Evolutionary conservation across 805 yeast species (phyloP), one percentile per base, ranked within the genome.

Genomic region (Candida awuae): DNA sequence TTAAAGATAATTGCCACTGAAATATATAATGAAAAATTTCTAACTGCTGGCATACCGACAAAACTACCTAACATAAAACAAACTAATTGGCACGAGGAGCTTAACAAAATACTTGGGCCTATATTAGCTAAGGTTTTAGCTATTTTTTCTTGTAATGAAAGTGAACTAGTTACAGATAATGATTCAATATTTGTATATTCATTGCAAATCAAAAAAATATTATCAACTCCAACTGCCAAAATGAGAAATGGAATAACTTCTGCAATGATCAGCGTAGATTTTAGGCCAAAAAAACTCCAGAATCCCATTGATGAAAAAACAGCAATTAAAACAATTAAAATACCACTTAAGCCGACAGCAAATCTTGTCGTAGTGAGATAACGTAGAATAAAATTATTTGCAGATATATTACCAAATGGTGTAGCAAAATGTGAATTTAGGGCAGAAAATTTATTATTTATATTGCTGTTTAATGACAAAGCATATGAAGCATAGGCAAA

Each of bases 21-120:
- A 6, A 95, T 84, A 54, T 85, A 92, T 12, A 83, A 60, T 0
- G 98, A 97, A 67, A 90, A 90, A 58, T 88, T 92, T 46, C 81
- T 71, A 15, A 90, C 97, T 0, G 97, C 97, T 1, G 97, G 97
- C 97, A 92, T 92, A 10, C 80, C 71, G 6, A 92, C 97, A 4
- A 68, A 59, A 1, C 94, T 68, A 0, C 95, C 95, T 30, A 90
- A 63, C 7, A 76, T 59, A 52, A 90, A 87, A 52, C 95, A 84
- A 8, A 77, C 65, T n/a, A 80, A 67, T 52, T 92, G 97, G 33
- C 88, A 75, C 1, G 77, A 48, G 0, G 94, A 76, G 38, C 95
- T 81, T 17, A 85, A 64, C 8, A 85, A 55, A 41, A 94, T 85
- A 16, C 94, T 83, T 0, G 98, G 96, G 0, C 96, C 95, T 47